Evolutionary conservation across 306 rosid genomes (phyloP).

Genomic region (Clitoria ternatea): DNA sequence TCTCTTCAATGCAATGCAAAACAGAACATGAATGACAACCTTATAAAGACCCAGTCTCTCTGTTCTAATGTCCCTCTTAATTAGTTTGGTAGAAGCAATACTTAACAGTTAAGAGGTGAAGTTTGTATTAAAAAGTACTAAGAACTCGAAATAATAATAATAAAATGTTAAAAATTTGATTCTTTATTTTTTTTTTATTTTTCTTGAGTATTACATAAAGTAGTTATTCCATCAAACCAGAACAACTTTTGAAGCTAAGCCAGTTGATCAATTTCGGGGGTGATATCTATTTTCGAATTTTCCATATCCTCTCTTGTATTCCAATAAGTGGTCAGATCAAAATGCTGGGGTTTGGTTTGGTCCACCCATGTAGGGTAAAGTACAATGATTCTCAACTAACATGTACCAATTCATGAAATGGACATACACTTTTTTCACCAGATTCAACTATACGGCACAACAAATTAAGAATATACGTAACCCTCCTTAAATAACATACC

Average conservation of each 20-base stretch:
- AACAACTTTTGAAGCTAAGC: conserved; percentile 38
- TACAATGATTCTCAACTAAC: conserved; percentile 36
- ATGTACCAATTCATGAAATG: conserved; percentile 14
- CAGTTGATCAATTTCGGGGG: conserved; percentile 6
- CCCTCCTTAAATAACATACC: background rate
- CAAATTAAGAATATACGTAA: conserved; percentile 8
- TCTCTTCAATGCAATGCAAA: background rate
- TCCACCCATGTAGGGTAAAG: conserved; percentile 34
- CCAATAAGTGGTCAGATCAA: conserved; percentile 12
- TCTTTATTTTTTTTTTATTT: conserved; percentile 21
- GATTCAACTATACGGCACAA: conserved; percentile 17
- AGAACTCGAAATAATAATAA: background rate
- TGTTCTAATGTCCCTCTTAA: conserved; percentile 33
- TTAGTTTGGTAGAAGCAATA: conserved; percentile 22
- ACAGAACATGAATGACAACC: conserved; percentile 2
- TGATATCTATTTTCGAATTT: background rate
- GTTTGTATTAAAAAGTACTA: background rate
- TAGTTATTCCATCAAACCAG: conserved; percentile 38
- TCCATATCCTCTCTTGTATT: background rate
- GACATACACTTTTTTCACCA: conserved; percentile 10
- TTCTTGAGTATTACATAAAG: conserved; percentile 35
- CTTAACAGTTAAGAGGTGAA: background rate
- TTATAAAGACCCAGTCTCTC: conserved; percentile 26
- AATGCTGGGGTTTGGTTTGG: conserved; percentile 33
- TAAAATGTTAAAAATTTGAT: background rate